phyloP scores from a whole-genome alignment of 495 filamentous ascomycete genomes.

The Hypomontagnella submonticulosa region DNA sequence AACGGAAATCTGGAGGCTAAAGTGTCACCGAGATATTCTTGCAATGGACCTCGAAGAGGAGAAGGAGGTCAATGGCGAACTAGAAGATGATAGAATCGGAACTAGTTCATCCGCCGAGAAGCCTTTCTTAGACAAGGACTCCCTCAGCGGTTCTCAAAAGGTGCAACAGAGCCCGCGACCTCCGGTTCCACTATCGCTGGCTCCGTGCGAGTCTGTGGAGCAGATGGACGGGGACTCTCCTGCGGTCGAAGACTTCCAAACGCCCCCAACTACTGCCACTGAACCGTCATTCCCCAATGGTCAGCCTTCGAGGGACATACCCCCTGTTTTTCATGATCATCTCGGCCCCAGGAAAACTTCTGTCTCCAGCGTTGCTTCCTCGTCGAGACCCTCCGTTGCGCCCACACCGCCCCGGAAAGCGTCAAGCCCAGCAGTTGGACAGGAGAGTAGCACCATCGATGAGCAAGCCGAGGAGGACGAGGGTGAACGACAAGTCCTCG shows the following conservation, averaged over 20 bases:
- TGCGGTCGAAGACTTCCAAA: conserved; percentile 56
- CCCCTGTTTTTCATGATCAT: conserved; percentile 57
- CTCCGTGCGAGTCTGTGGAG: conserved; percentile 42
- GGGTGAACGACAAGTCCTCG: conserved; percentile 61
- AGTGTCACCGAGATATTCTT: conserved; percentile 90
- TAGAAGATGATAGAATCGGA: conserved; percentile 41
- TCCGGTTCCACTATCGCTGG: conserved; percentile 44
- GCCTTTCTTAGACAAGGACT: conserved; percentile 43
- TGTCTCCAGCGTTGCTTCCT: conserved; percentile 55
- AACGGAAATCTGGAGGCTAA: conserved; percentile 92
- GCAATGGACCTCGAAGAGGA: conserved; percentile 87
- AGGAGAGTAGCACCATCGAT: conserved; percentile 41
- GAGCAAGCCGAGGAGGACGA: conserved; percentile 57
- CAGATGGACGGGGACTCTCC: conserved; percentile 53
- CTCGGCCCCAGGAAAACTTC: conserved; percentile 53
- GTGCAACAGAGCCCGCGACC: conserved; percentile 50
- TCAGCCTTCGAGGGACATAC: conserved; percentile 64
- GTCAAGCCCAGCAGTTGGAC: conserved; percentile 46
- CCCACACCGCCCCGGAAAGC: conserved; percentile 48
- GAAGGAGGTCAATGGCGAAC: conserved; percentile 52
- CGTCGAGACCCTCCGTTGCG: conserved; percentile 41
- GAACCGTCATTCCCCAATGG: conserved; percentile 59
- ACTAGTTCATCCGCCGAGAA: conserved; percentile 31
- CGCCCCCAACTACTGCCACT: conserved; percentile 57
- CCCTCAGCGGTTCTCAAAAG: conserved; percentile 40